Percentiles rank a stretch among this genome's conserved stretches.
These are phyloP conservation scores for Rhodotorula sp. DNA, from an alignment of 1,284 basidiomycete genomes.

Conservation along the genomic window DNA sequence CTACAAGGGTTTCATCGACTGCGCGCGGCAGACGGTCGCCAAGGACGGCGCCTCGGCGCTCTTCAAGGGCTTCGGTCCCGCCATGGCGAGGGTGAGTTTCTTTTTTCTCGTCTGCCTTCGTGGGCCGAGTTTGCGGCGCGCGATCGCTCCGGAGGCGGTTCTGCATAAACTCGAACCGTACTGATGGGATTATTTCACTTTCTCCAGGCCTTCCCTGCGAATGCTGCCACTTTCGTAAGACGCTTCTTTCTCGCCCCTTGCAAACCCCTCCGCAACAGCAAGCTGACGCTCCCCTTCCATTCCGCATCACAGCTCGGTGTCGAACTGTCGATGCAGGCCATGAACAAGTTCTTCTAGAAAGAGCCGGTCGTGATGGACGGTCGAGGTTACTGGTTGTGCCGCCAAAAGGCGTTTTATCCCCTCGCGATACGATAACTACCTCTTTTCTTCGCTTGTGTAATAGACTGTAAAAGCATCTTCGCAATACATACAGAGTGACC, in stretches of 20 bases:
- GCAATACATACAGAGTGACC: too few relatives aligned
- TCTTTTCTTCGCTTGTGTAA: too few relatives aligned
- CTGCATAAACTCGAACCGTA: background rate
- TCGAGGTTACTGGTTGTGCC: background rate
- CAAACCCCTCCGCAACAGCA: background rate
- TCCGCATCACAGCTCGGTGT: constrained; percentile 65
- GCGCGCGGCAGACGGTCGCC: constrained; percentile 87
- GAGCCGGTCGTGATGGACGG: too few relatives aligned
- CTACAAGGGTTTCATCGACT: constrained; percentile 92
- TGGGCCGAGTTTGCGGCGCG: too few relatives aligned
- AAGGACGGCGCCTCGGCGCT: constrained; percentile 82
- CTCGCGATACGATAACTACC: too few relatives aligned
- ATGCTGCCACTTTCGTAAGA: constrained; percentile 90
- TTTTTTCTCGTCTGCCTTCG: background rate
- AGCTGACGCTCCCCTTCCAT: constrained; percentile 5
- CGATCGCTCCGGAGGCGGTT: too few relatives aligned
- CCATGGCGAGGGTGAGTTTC: constrained; percentile 58
- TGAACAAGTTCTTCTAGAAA: constrained; percentile 55
- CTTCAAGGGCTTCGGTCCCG: constrained; percentile 94
- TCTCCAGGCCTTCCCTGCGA: constrained; percentile 70
- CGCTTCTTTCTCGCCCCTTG: background rate
- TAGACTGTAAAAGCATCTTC: too few relatives aligned
- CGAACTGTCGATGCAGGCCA: constrained; percentile 69
- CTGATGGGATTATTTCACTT: background rate
- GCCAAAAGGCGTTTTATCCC: too few relatives aligned